Evolutionary conservation across 192 early-diverging fungal species (phyloP).

Genomic region (Backusella liffmaniae): DNA sequence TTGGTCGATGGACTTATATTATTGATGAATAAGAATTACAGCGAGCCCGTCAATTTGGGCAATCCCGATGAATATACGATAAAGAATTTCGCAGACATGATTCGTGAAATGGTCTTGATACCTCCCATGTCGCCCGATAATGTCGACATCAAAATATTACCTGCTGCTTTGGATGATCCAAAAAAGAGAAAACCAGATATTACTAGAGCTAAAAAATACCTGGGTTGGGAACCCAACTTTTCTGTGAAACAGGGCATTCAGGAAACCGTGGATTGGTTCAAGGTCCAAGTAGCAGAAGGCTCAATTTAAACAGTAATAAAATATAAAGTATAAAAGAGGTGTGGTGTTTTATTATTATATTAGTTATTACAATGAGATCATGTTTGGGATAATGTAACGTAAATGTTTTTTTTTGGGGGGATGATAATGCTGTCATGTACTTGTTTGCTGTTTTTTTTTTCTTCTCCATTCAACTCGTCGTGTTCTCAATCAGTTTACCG

Average conservation of each 20-base stretch:
- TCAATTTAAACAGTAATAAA: slow-evolving; percentile 6
- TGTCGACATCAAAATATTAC: slow-evolving; percentile 56
- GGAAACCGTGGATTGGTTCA: slow-evolving; percentile 81
- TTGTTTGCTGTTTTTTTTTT: no score
- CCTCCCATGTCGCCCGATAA: slow-evolving; percentile 16
- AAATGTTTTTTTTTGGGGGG: no score
- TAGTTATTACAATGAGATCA: not conserved
- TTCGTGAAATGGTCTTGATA: slow-evolving; percentile 57
- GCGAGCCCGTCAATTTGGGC: slow-evolving; percentile 76
- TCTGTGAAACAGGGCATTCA: slow-evolving; percentile 74
- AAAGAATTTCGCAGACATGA: slow-evolving; percentile 72
- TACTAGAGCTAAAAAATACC: slow-evolving; percentile 53
- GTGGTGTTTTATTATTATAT: not conserved
- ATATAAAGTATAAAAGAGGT: not conserved
- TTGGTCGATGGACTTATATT: slow-evolving; percentile 78
- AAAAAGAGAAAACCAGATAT: slow-evolving; percentile 77
- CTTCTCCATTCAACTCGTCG: not conserved
- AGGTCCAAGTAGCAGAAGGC: slow-evolving; percentile 31
- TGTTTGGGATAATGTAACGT: no score
- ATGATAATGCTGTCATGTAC: no score
- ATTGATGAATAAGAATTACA: slow-evolving; percentile 70
- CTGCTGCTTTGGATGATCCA: slow-evolving; percentile 74
- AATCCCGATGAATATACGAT: slow-evolving; percentile 87
- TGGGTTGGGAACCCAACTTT: slow-evolving; percentile 76
- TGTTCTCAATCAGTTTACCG: slow-evolving; percentile 59